Evolutionary conservation across 305 asterid species (phyloP).

Genomic region (Rubia balearica): DNA sequence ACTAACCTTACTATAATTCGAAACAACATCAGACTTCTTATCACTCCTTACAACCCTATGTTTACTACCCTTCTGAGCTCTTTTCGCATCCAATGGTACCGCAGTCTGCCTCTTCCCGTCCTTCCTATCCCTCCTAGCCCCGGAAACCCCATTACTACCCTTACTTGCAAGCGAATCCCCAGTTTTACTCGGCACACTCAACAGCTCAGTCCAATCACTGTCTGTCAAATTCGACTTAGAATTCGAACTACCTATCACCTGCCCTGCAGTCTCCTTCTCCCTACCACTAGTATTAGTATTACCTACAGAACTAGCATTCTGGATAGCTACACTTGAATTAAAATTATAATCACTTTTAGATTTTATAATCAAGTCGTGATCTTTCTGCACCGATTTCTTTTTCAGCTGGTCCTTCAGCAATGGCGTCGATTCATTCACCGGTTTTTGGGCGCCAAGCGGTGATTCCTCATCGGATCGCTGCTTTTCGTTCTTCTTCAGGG

Average conservation of each 20-base stretch:
- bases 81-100: slow-evolving; percentile 30
- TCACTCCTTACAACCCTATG: slow-evolving; percentile 39
- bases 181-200: slow-evolving; percentile 58
- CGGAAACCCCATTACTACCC: slow-evolving; percentile 35
- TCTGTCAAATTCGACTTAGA: slow-evolving; percentile 51
- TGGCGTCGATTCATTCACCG: slow-evolving; percentile 46
- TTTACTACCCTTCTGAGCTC: slow-evolving; percentile 36
- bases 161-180: slow-evolving; percentile 24
- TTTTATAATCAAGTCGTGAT: slow-evolving; percentile 16
- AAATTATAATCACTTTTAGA: slow-evolving; percentile 22
- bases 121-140: slow-evolving; percentile 33
- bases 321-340: slow-evolving; percentile 23
- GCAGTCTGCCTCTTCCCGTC: slow-evolving; percentile 40
- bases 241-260: slow-evolving; percentile 24
- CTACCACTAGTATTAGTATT: slow-evolving; percentile 20
- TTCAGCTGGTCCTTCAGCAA: slow-evolving; percentile 68
- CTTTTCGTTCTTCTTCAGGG: slow-evolving; percentile 69
- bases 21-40: slow-evolving; percentile 35
- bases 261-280: slow-evolving; percentile 30
- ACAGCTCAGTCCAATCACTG: slow-evolving; percentile 88
- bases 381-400: slow-evolving; percentile 51
- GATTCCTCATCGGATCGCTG: slow-evolving; percentile 46
- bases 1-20: slow-evolving; percentile 39
- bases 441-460: slow-evolving; percentile 33
- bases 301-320: slow-evolving; percentile 31